Percentiles rank a stretch among this genome's conserved stretches.
phyloP scores from a whole-genome alignment of 1,284 basidiomycete species.

The Malassezia japonica region DNA sequence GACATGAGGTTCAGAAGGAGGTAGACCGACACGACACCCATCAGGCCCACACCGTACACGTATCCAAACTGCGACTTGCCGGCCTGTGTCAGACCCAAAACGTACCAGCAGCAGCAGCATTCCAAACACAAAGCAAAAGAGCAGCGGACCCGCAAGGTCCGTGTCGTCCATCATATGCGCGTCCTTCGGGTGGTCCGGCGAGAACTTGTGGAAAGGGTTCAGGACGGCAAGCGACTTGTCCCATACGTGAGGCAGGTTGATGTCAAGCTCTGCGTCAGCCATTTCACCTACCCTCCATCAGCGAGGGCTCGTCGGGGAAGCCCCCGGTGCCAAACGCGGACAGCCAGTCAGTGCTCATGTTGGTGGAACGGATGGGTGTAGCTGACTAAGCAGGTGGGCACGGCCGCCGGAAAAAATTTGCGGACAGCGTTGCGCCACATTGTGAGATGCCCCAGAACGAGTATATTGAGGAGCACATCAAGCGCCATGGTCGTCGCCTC shows the following conservation, averaged over 20 bases:
- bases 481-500: constrained; percentile 43
- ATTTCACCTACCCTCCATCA: no score
- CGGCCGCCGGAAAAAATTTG: not conserved
- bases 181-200: constrained; percentile 52
- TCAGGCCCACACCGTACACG: constrained; percentile 91
- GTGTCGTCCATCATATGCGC: constrained; percentile 98
- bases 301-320: constrained; percentile 42
- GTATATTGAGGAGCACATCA: constrained; percentile 51
- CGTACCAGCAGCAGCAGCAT: constrained; percentile 34
- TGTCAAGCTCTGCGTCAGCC: constrained; percentile 88
- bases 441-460: constrained; percentile 46
- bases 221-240: constrained; percentile 89
- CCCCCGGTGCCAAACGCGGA: constrained; percentile 46
- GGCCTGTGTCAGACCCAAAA: constrained; percentile 56
- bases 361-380: not conserved
- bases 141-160: constrained; percentile 87
- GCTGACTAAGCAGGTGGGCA: constrained; percentile 2
- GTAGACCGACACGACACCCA: constrained; percentile 91
- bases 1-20: constrained; percentile 95
- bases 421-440: no score
- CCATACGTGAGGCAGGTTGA: constrained; percentile 91
- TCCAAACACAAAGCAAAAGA: constrained; percentile 72
- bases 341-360: constrained; percentile 13
- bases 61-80: constrained; percentile 98
- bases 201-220: constrained; percentile 72